Evolutionary conservation across 225 moss, liverwort and hornwort genomes (phyloP).

Genomic region (Climacium dendroides): DNA sequence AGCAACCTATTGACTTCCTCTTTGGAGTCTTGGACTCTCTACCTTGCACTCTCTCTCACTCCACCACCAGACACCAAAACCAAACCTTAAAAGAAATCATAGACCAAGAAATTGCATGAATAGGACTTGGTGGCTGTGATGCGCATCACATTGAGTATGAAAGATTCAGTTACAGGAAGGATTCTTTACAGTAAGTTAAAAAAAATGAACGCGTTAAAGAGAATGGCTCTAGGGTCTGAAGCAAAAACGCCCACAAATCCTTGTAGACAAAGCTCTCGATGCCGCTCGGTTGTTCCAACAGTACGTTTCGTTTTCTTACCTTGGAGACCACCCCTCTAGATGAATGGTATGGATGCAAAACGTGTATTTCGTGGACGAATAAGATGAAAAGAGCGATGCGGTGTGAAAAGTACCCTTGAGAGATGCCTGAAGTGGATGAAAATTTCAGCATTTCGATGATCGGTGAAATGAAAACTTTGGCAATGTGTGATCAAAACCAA

Average conservation of each 20-base stretch:
- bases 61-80: not conserved
- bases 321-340: not conserved
- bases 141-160: too few relatives aligned
- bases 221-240: too few relatives aligned
- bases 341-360: not conserved
- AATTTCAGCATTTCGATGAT: not conserved
- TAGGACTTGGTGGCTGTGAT: not conserved
- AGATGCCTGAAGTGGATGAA: not conserved
- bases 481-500: not conserved
- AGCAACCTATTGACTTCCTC: slow-evolving; percentile 14
- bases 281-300: too few relatives aligned
- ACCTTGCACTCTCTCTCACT: not conserved
- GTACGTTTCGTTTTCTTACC: too few relatives aligned
- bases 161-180: too few relatives aligned
- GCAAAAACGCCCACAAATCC: too few relatives aligned
- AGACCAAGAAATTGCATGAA: not conserved
- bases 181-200: too few relatives aligned
- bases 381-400: not conserved
- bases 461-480: not conserved
- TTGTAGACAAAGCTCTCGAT: too few relatives aligned
- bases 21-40: not conserved
- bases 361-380: not conserved
- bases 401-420: not conserved
- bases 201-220: too few relatives aligned
- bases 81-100: not conserved